phyloP scores from a whole-genome alignment of 345 rosid species.

The Noccaea bulbosa region DNA sequence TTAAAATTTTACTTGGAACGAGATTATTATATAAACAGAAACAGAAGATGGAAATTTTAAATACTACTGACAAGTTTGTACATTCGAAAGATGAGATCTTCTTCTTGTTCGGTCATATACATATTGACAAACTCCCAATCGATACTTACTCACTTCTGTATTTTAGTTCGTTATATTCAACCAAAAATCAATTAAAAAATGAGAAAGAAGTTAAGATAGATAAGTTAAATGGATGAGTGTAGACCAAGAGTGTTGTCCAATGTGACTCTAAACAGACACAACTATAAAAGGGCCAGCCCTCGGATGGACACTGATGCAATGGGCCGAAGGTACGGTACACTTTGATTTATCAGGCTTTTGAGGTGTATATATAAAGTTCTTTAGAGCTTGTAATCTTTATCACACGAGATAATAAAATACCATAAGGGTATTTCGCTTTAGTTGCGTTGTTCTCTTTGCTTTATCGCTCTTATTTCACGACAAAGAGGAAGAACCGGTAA shows the following conservation, averaged over 20 bases:
- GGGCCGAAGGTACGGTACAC: no score
- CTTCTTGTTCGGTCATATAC: slow-evolving; percentile 67
- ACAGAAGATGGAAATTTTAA: slow-evolving; percentile 37
- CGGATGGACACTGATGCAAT: no score
- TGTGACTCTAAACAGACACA: no score
- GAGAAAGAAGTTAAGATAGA: background rate
- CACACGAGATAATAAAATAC: no score
- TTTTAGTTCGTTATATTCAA: background rate
- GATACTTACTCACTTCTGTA: slow-evolving; percentile 64
- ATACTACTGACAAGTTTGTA: slow-evolving; percentile 65
- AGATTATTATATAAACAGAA: background rate
- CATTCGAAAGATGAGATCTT: slow-evolving; percentile 74
- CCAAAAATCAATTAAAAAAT: background rate
- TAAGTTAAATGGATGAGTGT: background rate
- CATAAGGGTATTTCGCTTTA: no score
- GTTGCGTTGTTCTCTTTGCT: no score
- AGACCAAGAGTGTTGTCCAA: background rate
- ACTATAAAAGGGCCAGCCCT: no score
- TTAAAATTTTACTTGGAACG: background rate
- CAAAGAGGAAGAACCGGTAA: background rate
- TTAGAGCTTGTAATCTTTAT: no score
- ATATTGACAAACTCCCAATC: slow-evolving; percentile 63
- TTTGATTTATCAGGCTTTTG: no score
- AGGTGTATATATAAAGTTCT: no score
- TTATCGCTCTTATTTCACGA: no score